Evolutionary conservation across 2,329 filamentous ascomycete species (phyloP).

Genomic region (Neurospora sp.): DNA sequence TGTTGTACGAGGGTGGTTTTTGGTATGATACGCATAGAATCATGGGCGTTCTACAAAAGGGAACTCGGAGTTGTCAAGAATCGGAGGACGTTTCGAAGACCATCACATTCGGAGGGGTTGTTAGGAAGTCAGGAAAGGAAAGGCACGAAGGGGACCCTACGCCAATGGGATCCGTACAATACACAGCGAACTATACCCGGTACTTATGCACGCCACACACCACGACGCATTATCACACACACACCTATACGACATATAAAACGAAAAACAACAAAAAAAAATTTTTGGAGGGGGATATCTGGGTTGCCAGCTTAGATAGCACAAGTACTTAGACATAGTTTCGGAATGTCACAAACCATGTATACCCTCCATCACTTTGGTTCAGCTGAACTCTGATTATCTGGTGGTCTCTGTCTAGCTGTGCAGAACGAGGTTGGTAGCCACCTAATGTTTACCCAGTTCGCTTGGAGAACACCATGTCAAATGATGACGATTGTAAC

Average conservation of each 20-base stretch:
- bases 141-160: neutral
- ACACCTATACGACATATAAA: constrained; percentile 1
- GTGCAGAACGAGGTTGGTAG: neutral
- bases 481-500: neutral
- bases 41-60: neutral
- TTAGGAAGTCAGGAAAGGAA: neutral
- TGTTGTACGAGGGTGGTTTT: neutral
- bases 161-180: neutral
- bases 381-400: neutral
- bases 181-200: neutral
- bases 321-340: constrained; percentile 9
- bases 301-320: constrained; percentile 2
- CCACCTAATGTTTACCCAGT: no score
- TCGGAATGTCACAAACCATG: constrained; percentile 14
- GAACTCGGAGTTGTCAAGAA: neutral
- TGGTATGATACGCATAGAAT: neutral
- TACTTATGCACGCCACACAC: neutral
- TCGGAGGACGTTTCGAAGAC: constrained; percentile 1
- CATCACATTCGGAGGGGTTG: neutral
- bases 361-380: constrained; percentile 6
- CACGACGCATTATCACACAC: neutral
- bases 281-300: constrained; percentile 11
- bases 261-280: constrained; percentile 5
- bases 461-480: neutral
- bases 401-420: neutral